Percentiles rank a stretch among this genome's conserved stretches.
phyloP scores from a whole-genome alignment of 2,329 filamentous ascomycete genomes.

The Sporothrix inflata region DNA sequence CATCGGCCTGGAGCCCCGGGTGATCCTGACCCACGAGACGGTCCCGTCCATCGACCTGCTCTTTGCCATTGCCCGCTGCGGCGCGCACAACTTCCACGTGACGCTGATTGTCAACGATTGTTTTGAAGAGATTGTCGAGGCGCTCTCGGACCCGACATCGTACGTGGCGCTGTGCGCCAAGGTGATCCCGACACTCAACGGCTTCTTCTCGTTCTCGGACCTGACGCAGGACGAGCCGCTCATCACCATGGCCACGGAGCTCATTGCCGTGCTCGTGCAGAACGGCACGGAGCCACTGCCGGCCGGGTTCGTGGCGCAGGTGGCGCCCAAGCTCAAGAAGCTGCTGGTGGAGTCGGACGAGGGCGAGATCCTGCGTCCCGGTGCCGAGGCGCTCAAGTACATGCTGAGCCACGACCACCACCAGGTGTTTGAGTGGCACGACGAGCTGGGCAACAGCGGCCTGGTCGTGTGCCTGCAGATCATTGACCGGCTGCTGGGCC shows the following conservation, averaged over 20 bases:
- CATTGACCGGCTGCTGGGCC: conserved; percentile 85
- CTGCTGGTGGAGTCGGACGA: conserved; percentile 84
- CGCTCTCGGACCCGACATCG: conserved; percentile 66
- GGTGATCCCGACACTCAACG: conserved; percentile 83
- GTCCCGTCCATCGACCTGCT: conserved; percentile 77
- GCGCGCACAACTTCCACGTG: conserved; percentile 87
- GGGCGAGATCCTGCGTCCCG: conserved; percentile 83
- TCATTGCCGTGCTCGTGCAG: conserved; percentile 79
- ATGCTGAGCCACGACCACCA: conserved; percentile 88
- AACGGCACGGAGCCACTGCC: conserved; percentile 85
- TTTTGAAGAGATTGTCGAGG: conserved; percentile 82
- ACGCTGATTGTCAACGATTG: conserved; percentile 85
- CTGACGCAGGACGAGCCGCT: conserved; percentile 84
- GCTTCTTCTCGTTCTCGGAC: conserved; percentile 85
- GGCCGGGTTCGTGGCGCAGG: conserved; percentile 78
- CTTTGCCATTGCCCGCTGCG: conserved; percentile 86
- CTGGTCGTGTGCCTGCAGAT: conserved; percentile 89
- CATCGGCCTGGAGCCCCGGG: conserved; percentile 75
- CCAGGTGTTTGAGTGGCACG: conserved; percentile 85
- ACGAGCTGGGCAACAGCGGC: conserved; percentile 77
- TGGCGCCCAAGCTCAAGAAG: conserved; percentile 83
- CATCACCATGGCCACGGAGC: conserved; percentile 80
- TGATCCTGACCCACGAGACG: conserved; percentile 70
- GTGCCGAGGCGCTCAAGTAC: conserved; percentile 83
- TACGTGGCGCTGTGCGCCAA: conserved; percentile 82